Evolutionary conservation across 1,284 basidiomycete genomes (phyloP).

Genomic region (Trichosporon sp.): DNA sequence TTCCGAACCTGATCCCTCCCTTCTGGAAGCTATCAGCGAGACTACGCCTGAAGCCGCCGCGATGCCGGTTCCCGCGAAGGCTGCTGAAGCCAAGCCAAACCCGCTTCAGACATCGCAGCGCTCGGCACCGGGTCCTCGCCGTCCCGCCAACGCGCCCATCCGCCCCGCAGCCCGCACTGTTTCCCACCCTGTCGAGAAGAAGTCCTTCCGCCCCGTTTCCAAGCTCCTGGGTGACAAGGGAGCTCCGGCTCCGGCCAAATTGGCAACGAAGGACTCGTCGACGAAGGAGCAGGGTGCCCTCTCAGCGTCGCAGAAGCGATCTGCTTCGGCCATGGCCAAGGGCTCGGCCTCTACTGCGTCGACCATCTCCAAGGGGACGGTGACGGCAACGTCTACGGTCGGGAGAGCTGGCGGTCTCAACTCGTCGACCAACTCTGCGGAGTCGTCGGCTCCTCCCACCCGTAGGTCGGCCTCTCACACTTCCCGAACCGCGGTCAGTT

Average conservation of each 20-base stretch:
- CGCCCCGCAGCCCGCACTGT: neutral
- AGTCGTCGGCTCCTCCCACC: neutral
- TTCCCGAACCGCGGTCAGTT: neutral
- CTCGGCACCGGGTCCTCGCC: neutral
- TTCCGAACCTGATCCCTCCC: neutral
- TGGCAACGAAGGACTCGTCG: constrained; percentile 1
- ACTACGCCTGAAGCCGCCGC: neutral
- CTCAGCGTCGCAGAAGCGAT: neutral
- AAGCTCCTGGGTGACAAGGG: constrained; percentile 9
- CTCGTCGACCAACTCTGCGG: neutral
- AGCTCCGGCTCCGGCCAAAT: constrained; percentile 16
- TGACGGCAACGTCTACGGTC: constrained; percentile 1
- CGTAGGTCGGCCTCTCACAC: neutral
- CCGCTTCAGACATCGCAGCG: neutral
- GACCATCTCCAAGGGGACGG: neutral
- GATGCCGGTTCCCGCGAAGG: neutral
- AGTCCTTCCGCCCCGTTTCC: constrained; percentile 17
- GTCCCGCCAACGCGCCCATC: neutral
- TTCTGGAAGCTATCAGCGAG: neutral
- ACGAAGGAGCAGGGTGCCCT: neutral
- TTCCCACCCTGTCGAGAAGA: constrained; percentile 13
- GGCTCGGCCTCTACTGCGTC: neutral
- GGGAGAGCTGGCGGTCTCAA: neutral
- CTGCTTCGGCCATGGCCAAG: neutral
- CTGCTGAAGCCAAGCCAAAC: neutral